A percentile compares a stretch with the other conserved stretches of the same genome.
These are phyloP conservation scores for Exophiala alcalophila DNA, from an alignment of 2,329 filamentous ascomycete genomes.

Conservation along the genomic window DNA sequence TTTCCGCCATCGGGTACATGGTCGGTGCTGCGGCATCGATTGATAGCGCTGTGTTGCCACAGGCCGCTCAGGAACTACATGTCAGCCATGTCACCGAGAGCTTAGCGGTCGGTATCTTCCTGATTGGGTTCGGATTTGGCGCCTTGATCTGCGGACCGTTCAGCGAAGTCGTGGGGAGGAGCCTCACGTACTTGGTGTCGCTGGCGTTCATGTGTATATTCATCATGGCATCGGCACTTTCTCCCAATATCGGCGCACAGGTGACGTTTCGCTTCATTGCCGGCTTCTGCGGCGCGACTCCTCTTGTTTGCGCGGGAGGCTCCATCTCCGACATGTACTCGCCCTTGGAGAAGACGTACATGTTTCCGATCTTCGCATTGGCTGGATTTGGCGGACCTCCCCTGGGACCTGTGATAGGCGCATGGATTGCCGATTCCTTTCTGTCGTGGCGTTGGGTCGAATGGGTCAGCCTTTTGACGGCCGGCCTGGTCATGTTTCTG, in stretches of 20 bases:
- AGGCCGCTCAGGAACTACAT: conserved; percentile 40
- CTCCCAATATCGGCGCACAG: conserved; percentile 48
- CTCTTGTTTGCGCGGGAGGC: too few relatives aligned
- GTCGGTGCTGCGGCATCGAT: conserved; percentile 50
- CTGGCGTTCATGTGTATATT: conserved; percentile 51
- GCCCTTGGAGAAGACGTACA: conserved; percentile 1
- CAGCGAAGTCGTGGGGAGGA: conserved; percentile 49
- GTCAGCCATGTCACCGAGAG: conserved; percentile 46
- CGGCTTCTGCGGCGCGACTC: conserved; percentile 1
- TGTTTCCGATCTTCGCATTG: conserved; percentile 4
- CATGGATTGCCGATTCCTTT: background rate
- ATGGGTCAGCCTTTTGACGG: conserved; percentile 5
- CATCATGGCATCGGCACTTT: conserved; percentile 48
- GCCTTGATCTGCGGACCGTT: conserved; percentile 50
- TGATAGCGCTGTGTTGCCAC: conserved; percentile 46
- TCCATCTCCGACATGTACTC: conserved; percentile 1
- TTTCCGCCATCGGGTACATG: conserved; percentile 50
- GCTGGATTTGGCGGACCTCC: background rate
- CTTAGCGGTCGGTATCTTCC: conserved; percentile 41
- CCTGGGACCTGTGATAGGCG: background rate
- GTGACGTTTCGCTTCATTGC: conserved; percentile 38
- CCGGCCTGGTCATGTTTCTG: background rate
- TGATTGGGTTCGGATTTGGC: conserved; percentile 51
- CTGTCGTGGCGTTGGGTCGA: conserved; percentile 5
- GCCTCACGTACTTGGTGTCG: conserved; percentile 49